These are phyloP conservation scores for Phlyctochytrium arcticum DNA, from an alignment of 192 early-diverging fungal species.

Conservation along the genomic window DNA sequence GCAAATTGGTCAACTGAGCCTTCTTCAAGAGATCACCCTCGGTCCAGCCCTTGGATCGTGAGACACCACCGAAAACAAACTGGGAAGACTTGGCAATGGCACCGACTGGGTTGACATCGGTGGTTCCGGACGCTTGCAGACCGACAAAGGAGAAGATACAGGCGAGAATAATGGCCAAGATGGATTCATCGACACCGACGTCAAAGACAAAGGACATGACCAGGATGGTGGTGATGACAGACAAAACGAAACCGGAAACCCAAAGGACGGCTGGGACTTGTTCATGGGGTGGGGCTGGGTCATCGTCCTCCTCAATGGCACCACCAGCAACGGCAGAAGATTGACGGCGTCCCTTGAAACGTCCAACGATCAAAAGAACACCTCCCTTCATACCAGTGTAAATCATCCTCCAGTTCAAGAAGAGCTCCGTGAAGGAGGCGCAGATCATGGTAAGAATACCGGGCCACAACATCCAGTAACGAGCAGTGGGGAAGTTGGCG, in stretches of 20 bases:
- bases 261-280: constrained; percentile 63
- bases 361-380: constrained; percentile 6
- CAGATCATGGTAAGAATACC: constrained; percentile 65
- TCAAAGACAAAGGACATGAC: constrained; percentile 65
- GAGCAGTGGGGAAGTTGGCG: constrained; percentile 37
- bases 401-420: constrained; percentile 41
- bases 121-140: constrained; percentile 76
- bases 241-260: constrained; percentile 59
- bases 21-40: constrained; percentile 34
- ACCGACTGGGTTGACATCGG: constrained; percentile 79
- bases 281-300: constrained; percentile 41
- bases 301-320: constrained; percentile 28
- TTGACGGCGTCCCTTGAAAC: neutral
- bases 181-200: constrained; percentile 60
- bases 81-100: constrained; percentile 84
- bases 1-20: constrained; percentile 63
- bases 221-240: constrained; percentile 49
- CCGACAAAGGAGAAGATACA: constrained; percentile 74
- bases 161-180: constrained; percentile 67
- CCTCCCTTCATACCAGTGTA: constrained; percentile 40
- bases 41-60: constrained; percentile 52
- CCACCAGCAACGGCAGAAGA: neutral
- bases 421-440: constrained; percentile 59
- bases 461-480: constrained; percentile 68
- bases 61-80: constrained; percentile 73